Conservation (phyloP, 73 alveolate species). For the Symbiodinium natans region DNA sequence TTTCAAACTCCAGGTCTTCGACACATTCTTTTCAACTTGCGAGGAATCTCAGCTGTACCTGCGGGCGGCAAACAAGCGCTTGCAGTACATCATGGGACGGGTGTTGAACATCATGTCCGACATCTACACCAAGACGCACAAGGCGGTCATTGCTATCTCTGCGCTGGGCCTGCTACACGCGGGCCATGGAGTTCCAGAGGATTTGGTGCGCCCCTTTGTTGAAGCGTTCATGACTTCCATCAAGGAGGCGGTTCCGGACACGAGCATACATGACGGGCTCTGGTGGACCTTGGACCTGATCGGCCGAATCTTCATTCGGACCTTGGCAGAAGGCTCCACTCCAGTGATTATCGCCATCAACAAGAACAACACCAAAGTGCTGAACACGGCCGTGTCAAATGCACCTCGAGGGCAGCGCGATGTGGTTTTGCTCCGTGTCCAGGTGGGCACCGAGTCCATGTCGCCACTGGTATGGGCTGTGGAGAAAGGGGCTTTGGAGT, state of each 20-base stretch:
- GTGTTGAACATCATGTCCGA: background rate
- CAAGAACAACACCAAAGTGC: background rate
- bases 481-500: background rate
- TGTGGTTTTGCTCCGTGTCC: background rate
- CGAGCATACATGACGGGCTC: background rate
- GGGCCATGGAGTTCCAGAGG: background rate
- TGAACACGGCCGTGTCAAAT: background rate
- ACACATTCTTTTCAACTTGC: background rate
- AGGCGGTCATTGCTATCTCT: background rate
- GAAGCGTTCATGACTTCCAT: background rate
- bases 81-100: background rate
- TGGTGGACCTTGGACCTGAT: background rate
- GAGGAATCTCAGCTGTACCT: background rate
- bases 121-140: background rate
- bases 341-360: background rate
- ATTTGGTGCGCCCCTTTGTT: background rate
- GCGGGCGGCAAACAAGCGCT: background rate
- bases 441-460: background rate
- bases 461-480: background rate
- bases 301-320: background rate
- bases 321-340: background rate
- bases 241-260: background rate
- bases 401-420: background rate
- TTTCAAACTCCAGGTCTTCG: background rate
- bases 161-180: constrained; percentile 8